Evolutionary conservation across 352 stramenopile species (phyloP).

Genomic region (Phytophthora cryptogea): DNA sequence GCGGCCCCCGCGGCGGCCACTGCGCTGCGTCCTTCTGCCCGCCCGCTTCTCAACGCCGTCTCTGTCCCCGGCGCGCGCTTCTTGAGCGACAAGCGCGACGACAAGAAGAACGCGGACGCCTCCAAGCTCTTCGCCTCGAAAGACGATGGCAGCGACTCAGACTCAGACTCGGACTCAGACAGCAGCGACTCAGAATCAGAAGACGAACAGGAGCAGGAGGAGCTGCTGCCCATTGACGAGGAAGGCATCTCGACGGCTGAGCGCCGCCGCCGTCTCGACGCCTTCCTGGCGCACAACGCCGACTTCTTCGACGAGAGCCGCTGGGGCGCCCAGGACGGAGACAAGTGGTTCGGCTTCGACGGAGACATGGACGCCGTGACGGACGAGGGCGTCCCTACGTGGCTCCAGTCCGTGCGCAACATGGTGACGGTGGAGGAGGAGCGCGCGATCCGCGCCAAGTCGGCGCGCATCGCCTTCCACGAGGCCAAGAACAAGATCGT

Average conservation of each 20-base stretch:
- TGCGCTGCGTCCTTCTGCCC: slow-evolving; percentile 12
- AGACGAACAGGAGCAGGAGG: slow-evolving; percentile 34
- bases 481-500: slow-evolving; percentile 78
- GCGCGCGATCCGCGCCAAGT: slow-evolving; percentile 70
- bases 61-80: slow-evolving; percentile 19
- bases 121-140: slow-evolving; percentile 34
- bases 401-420: slow-evolving; percentile 82
- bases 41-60: slow-evolving; percentile 14
- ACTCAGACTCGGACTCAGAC: slow-evolving; percentile 14
- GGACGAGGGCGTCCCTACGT: slow-evolving; percentile 76
- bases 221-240: slow-evolving; percentile 41
- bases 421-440: slow-evolving; percentile 67
- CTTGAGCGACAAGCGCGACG: slow-evolving; percentile 21
- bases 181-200: slow-evolving; percentile 28
- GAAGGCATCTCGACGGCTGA: slow-evolving; percentile 36
- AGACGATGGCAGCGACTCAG: slow-evolving; percentile 30
- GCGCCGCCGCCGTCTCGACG: slow-evolving; percentile 32
- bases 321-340: slow-evolving; percentile 64
- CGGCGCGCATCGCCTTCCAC: slow-evolving; percentile 63
- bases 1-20: slow-evolving; percentile 15
- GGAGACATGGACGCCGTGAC: slow-evolving; percentile 79
- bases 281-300: slow-evolving; percentile 46
- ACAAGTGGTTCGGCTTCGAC: slow-evolving; percentile 83
- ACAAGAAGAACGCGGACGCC: slow-evolving; percentile 26
- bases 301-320: slow-evolving; percentile 77